Evolutionary conservation across 106 monocot species (phyloP).

Genomic region (Dendrobium nobile): DNA sequence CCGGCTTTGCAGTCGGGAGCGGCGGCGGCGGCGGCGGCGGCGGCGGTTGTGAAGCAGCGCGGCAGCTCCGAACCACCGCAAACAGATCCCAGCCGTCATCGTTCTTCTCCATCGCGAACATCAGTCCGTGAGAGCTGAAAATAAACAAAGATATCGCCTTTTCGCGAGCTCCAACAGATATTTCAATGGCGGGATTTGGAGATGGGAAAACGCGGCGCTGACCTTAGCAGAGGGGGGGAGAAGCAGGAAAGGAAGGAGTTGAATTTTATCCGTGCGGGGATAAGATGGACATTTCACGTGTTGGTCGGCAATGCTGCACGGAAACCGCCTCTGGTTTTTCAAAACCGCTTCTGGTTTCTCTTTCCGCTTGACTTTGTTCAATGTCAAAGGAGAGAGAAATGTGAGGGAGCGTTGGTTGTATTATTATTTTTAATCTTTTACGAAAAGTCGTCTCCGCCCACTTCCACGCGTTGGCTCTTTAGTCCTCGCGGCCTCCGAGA

Average conservation of each 20-base stretch:
- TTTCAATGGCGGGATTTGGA: neutral
- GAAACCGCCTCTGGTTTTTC: neutral
- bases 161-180: neutral
- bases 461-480: conserved; percentile 5
- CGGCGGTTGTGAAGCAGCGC: neutral
- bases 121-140: neutral
- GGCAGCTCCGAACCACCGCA: conserved; percentile 59
- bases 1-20: neutral
- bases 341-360: neutral
- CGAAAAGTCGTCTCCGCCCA: conserved; percentile 2
- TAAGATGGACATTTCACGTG: conserved; percentile 1
- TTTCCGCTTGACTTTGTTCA: conserved; percentile 19
- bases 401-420: neutral
- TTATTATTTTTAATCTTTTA: neutral
- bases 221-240: conserved; percentile 8
- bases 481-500: neutral
- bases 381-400: conserved; percentile 54
- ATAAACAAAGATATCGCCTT: neutral
- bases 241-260: neutral
- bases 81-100: conserved; percentile 50
- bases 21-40: conserved; percentile 1
- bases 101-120: conserved; percentile 20
- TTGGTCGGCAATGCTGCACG: conserved; percentile 1
- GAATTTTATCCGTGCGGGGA: neutral
- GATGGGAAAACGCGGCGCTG: conserved; percentile 17